A percentile compares a stretch with the other conserved stretches of the same genome.
These are phyloP conservation scores for Phytopythium cucurbitacearum DNA, from an alignment of 352 stramenopile species.

Conservation along the genomic window DNA sequence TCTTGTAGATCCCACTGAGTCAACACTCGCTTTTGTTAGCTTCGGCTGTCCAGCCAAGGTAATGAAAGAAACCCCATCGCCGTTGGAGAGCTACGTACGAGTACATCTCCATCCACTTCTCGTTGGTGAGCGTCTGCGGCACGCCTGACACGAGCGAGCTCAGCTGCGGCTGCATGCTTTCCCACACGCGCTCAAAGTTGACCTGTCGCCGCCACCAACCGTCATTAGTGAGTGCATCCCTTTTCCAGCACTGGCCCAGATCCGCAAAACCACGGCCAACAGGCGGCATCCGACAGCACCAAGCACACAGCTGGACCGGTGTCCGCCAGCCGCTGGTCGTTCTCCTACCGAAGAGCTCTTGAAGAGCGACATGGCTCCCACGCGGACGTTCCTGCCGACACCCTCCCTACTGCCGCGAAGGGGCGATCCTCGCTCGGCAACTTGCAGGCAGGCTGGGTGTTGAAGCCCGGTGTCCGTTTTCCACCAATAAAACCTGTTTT, in stretches of 20 bases:
- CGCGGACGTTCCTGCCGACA: no score
- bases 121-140: constrained; percentile 65
- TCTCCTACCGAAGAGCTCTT: constrained; percentile 63
- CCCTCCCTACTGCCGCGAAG: not conserved
- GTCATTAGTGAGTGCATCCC: not conserved
- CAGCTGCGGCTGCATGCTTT: constrained; percentile 76
- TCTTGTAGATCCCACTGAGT: constrained; percentile 80
- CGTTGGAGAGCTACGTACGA: constrained; percentile 44
- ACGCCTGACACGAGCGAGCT: constrained; percentile 66
- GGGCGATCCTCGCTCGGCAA: not conserved
- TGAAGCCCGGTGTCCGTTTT: constrained; percentile 1
- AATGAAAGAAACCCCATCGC: no score
- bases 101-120: constrained; percentile 87
- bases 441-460: not conserved
- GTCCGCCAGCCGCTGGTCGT: no score
- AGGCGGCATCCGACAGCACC: no score
- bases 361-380: constrained; percentile 64
- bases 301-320: not conserved
- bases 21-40: not conserved
- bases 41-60: no score
- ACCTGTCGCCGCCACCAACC: constrained; percentile 31
- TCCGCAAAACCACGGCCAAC: no score
- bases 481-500: no score
- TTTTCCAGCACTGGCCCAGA: not conserved
- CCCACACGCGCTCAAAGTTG: constrained; percentile 84